Base-by-base conservation (phyloP, 768 basidiomycete species). In the Boletus sensibilis region DNA sequence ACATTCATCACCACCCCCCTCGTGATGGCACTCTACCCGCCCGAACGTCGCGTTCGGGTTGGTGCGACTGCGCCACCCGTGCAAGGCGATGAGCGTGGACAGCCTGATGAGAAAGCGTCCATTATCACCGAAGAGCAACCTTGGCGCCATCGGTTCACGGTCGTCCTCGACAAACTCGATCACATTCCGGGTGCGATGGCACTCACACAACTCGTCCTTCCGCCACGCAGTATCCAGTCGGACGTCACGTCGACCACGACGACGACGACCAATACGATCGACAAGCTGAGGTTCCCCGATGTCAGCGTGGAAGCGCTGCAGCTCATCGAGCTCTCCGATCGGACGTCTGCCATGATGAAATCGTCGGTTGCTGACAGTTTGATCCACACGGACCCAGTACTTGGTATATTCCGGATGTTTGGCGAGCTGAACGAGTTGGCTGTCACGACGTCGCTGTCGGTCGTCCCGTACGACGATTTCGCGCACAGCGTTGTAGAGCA, bases 101-200 rank as follows among this genome's bases (percentile, higher is more conserved):
- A 52, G 2, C n/a, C 23, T 3, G 55, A 58, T 2, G 50, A 57
- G 2, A 45, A 61, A 20, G 51, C 47, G 9, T 59, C 57, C 16
- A 23, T 55, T 18, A 43, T 55, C 18, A 45, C 44, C 4, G 64
- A 64, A 20, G 62, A 64, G n/a, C 47, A 59, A 5, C 67, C 70
- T 8, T 72, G 74, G 71, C 87, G 81, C 48, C 79, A 77, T 2
- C 80, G 85, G 10, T 91, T 95, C 73, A 87, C 89, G 0, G 83
- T 98, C 57, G 85, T 98, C 18, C 80, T 98, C 18, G 94, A 96
- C 69, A 92, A 87, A 68, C 76, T 95, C 46, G 96, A 97, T 64
- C 91, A 94, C 68, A 69, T 98, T 1, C 88, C 94, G 0, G 83
- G 89, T 10, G 86, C 92, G 72, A 95, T 99, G 93, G 83, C 91